These are phyloP conservation scores for Alternaria sp. DNA, from an alignment of 2,329 filamentous ascomycete genomes.

Conservation along the genomic window DNA sequence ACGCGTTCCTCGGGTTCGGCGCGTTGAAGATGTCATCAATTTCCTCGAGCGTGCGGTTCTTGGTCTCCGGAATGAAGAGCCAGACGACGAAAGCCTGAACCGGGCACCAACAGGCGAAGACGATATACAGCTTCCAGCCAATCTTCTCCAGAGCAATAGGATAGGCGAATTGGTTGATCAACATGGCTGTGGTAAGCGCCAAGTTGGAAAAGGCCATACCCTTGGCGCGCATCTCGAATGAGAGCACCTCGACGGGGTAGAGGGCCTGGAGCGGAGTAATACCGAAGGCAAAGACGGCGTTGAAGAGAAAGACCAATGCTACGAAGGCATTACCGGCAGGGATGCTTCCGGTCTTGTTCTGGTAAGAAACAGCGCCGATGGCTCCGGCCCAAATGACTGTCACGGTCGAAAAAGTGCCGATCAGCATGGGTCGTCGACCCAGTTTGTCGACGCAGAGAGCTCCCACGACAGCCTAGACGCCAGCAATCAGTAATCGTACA, in stretches of 20 bases:
- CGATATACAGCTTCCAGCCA: constrained; percentile 33
- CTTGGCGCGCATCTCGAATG: constrained; percentile 46
- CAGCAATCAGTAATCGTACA: background rate
- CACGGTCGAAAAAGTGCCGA: constrained; percentile 30
- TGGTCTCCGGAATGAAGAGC: constrained; percentile 36
- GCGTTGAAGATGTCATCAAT: constrained; percentile 33
- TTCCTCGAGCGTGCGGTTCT: constrained; percentile 37
- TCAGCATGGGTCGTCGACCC: constrained; percentile 42
- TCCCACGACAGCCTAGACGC: constrained; percentile 37
- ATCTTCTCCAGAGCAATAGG: constrained; percentile 34
- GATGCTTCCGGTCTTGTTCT: constrained; percentile 16
- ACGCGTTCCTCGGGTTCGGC: constrained; percentile 29
- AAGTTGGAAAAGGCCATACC: constrained; percentile 36
- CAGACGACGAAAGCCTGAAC: constrained; percentile 26
- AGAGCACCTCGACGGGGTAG: constrained; percentile 45
- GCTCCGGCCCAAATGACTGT: constrained; percentile 37
- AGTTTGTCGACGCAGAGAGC: constrained; percentile 44
- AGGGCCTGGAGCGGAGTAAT: constrained; percentile 46
- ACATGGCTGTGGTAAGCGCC: constrained; percentile 25
- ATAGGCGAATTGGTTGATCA: constrained; percentile 42
- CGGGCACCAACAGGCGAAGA: constrained; percentile 31
- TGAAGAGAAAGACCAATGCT: constrained; percentile 45
- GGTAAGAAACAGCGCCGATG: constrained; percentile 22
- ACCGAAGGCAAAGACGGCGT: constrained; percentile 40
- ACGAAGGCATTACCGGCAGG: constrained; percentile 37